Evolutionary conservation across 2,329 filamentous ascomycete genomes (phyloP).

Genomic region (Fusarium mexicanum): DNA sequence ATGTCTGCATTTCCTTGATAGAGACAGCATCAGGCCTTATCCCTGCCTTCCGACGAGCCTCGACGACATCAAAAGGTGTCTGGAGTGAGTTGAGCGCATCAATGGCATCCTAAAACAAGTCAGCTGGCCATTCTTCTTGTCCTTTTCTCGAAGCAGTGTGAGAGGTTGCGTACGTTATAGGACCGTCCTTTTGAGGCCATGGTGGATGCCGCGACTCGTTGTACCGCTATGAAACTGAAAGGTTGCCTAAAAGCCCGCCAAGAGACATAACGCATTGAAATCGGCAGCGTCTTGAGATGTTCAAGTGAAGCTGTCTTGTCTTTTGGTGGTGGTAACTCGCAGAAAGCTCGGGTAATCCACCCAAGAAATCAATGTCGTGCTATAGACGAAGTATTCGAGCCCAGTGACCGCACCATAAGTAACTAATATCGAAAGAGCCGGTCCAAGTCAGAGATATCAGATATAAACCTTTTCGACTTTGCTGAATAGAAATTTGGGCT

Average conservation of each 20-base stretch:
- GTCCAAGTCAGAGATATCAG: no score
- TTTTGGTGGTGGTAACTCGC: slow-evolving; percentile 22
- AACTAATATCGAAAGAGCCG: background rate
- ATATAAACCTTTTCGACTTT: background rate
- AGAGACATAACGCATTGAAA: slow-evolving; percentile 48
- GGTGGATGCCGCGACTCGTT: slow-evolving; percentile 27
- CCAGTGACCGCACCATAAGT: background rate
- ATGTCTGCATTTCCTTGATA: slow-evolving; percentile 82
- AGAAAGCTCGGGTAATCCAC: slow-evolving; percentile 44
- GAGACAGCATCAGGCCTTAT: slow-evolving; percentile 73
- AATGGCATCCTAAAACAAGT: slow-evolving; percentile 76
- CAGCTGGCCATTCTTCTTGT: slow-evolving; percentile 2
- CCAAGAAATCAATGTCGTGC: slow-evolving; percentile 1
- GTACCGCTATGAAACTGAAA: slow-evolving; percentile 29
- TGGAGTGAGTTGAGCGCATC: slow-evolving; percentile 89
- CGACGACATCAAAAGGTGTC: slow-evolving; percentile 83
- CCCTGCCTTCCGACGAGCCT: slow-evolving; percentile 80
- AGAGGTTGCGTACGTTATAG: slow-evolving; percentile 46
- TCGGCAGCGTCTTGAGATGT: background rate
- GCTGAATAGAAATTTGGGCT: background rate
- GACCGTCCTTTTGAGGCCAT: slow-evolving; percentile 46
- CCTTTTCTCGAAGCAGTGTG: background rate
- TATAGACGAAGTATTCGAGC: background rate
- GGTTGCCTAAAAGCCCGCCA: slow-evolving; percentile 40
- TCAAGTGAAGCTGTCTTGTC: slow-evolving; percentile 7